Conservation (phyloP, 1,284 basidiomycete species). For the Takashimella tepidaria region DNA sequence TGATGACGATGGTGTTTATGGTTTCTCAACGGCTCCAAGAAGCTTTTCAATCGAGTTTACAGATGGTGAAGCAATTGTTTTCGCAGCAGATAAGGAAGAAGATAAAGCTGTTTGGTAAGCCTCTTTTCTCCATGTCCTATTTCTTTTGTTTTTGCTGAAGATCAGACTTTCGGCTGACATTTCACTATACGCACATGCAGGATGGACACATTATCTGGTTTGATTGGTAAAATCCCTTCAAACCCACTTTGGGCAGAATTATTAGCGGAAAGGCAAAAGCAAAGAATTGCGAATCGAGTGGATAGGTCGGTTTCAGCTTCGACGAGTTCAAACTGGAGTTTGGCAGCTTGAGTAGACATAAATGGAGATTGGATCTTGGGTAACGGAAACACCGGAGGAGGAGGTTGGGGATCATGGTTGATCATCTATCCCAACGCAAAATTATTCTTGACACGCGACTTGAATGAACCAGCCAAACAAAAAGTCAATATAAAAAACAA, state of each 20-base stretch:
- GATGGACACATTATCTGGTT: conserved; percentile 71
- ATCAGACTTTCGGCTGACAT: too few species aligned
- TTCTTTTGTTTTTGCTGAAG: too few species aligned
- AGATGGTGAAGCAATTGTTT: conserved; percentile 72
- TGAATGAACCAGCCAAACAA: too few species aligned
- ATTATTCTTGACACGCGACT: too few species aligned
- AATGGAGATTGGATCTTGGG: too few species aligned
- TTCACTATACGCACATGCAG: too few species aligned
- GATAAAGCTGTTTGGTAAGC: conserved; percentile 82
- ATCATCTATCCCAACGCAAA: too few species aligned
- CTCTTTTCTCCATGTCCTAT: too few species aligned
- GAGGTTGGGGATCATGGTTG: too few species aligned
- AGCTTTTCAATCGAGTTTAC: conserved; percentile 83
- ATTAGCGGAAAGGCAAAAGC: conserved; percentile 43
- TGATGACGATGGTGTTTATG: conserved; percentile 61
- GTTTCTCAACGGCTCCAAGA: conserved; percentile 57
- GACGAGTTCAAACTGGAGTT: neutral
- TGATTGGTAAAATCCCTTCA: conserved; percentile 79
- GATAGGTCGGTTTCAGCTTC: neutral
- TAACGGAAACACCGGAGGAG: too few species aligned
- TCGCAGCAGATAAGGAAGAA: conserved; percentile 86
- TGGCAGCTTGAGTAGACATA: too few species aligned
- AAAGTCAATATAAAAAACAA: too few species aligned
- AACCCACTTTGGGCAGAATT: conserved; percentile 88
- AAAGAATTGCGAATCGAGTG: conserved; percentile 1